phyloP scores from a whole-genome alignment of 352 stramenopile species.

The Globisporangium okanoganense region DNA sequence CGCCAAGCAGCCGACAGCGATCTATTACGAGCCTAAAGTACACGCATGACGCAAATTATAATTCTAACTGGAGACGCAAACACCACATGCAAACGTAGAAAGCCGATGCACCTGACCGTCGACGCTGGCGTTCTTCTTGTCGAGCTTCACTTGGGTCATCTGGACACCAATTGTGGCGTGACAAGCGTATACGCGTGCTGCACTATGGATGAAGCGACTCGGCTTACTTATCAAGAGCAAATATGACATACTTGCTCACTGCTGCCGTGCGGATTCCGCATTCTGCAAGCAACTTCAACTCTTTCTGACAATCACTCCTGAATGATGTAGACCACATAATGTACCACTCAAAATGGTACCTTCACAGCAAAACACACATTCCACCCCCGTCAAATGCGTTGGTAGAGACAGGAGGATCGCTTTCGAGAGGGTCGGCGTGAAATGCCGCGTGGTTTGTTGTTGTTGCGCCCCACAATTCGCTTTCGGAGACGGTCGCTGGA shows the following conservation, averaged over 20 bases:
- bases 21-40: background rate
- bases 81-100: background rate
- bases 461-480: background rate
- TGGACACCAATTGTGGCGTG: too few species aligned
- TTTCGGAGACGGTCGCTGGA: background rate
- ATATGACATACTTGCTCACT: too few species aligned
- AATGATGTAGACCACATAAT: background rate
- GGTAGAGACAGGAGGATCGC: background rate
- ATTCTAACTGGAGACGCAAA: background rate
- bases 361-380: background rate
- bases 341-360: background rate
- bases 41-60: background rate
- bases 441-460: constrained; percentile 1
- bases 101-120: too few species aligned
- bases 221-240: background rate
- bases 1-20: background rate
- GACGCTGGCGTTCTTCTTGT: too few species aligned
- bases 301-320: background rate
- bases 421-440: background rate
- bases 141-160: too few species aligned
- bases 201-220: background rate
- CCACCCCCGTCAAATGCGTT: background rate
- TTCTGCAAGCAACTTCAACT: background rate
- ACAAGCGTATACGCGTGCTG: too few species aligned
- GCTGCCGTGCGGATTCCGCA: too few species aligned